Base-by-base conservation (phyloP, 768 basidiomycete species). In the Neoboletus subvelutipes region DNA sequence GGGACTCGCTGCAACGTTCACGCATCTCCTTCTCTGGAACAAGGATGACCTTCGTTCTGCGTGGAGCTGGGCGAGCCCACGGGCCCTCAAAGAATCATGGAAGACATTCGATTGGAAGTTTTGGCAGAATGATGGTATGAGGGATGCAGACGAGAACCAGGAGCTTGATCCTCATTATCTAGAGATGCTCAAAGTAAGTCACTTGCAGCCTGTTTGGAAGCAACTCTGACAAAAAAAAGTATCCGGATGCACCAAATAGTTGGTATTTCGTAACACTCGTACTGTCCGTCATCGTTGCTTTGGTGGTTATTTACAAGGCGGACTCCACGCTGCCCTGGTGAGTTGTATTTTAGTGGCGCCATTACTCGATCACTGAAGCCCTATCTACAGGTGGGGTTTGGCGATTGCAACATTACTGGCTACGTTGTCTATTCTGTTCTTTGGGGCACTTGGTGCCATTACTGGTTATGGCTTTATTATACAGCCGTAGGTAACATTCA, bases 301-400 rank as follows among this genome's bases (percentile, higher is more conserved):
- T 84, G 75, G 75, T 79, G 7, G 78, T 80, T 5, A 72, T 80
- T 57, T 85, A 84, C 67, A 76, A 79, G 31, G 78, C 77, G n/a
- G 61, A 79, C 52, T 80, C 82, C 7, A 79, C 76, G 3, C 66
- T 86, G 11, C 84, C 84, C 22, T 84, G 84, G 84, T 67, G 29
- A 54, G 65, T 57, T 12, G 8, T 7, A 33, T 43, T 29, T 18
- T 8, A 12, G 24, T 39, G 7, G 13, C 17, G 9, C 20, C 22
- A 49, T 52, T 10, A n/a, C 8, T 40, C 18, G 31, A 26, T 26
- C 20, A 36, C 26, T 34, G 31, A 59, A 4, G 10, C 11, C 2
- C 46, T 28, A 7, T 34, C 3, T 24, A 29, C 26, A 65, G 64
- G 61, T 84, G 81, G 81, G 82, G 77, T 8, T 70, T 83, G 51